Evolutionary conservation across 164 flowering plant genomes (phyloP).

Genomic region (Nymphaea colorata): DNA sequence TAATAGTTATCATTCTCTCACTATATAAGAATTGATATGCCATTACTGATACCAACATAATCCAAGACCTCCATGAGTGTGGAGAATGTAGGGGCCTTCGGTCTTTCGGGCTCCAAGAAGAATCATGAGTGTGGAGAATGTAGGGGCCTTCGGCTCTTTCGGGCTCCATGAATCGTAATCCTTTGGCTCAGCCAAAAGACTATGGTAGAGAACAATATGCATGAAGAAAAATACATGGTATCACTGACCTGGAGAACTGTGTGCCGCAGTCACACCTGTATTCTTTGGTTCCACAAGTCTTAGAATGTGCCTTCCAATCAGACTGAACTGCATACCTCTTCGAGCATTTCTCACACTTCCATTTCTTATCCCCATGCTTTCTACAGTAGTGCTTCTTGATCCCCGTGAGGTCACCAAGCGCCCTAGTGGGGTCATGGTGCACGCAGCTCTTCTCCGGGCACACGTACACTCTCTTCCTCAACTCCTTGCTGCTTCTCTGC

Average conservation of each 20-base stretch:
- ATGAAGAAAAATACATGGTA: neutral
- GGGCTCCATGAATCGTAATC: neutral
- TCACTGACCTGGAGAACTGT: constrained; percentile 5
- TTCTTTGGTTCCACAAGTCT: constrained; percentile 1
- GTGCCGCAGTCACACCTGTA: constrained; percentile 1
- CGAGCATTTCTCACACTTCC: neutral
- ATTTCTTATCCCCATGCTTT: neutral
- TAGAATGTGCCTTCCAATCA: constrained; percentile 1
- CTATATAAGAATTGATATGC: too few species aligned
- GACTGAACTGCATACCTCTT: constrained; percentile 1
- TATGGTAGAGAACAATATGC: neutral
- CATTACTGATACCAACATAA: too few species aligned
- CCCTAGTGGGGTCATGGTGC: neutral
- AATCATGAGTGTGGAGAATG: too few species aligned
- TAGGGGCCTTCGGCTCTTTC: too few species aligned
- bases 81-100: too few species aligned
- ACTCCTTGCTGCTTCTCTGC: neutral
- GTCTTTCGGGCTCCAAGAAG: too few species aligned
- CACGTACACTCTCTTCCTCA: neutral
- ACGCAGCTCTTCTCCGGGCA: constrained; percentile 3
- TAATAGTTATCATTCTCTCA: too few species aligned
- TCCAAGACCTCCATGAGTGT: too few species aligned
- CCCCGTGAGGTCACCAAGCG: neutral
- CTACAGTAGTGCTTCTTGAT: neutral
- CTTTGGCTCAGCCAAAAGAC: neutral